phyloP scores from a whole-genome alignment of 169 alveolate genomes.

The Plasmodium gonderi region DNA sequence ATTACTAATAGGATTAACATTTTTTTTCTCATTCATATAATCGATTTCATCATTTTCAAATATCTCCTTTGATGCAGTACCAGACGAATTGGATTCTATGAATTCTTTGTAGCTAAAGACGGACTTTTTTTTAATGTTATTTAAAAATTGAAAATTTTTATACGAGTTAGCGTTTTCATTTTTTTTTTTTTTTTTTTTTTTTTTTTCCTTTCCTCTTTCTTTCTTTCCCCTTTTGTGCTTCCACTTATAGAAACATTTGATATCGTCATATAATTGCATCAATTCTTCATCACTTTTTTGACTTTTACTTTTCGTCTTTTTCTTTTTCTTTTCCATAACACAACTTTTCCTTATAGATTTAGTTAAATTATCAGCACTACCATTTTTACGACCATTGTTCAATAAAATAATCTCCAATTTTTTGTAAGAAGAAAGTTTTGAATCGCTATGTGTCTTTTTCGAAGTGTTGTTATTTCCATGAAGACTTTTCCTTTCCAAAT shows the following conservation, averaged over 20 bases:
- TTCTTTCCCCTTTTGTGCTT: neutral
- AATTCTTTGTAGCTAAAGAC: slow-evolving; percentile 1
- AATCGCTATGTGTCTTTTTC: neutral
- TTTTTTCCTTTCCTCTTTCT: neutral
- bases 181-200: neutral
- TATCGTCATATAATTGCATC: neutral
- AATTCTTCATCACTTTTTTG: neutral
- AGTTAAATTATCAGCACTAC: neutral
- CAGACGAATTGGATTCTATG: neutral
- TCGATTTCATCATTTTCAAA: neutral
- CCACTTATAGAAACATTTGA: slow-evolving; percentile 22
- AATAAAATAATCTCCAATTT: neutral
- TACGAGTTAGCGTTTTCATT: neutral
- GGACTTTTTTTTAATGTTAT: neutral
- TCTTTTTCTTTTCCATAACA: neutral
- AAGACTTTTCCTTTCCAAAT: neutral
- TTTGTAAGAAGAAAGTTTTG: neutral
- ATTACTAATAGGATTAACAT: neutral
- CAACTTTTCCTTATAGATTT: neutral
- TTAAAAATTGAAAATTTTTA: neutral
- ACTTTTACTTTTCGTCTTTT: neutral
- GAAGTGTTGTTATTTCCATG: neutral
- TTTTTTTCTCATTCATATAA: neutral
- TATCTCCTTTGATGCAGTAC: neutral
- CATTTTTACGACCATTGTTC: neutral